Base-by-base conservation (phyloP, 1,284 basidiomycete species). In the Heliocybe sulcata region DNA sequence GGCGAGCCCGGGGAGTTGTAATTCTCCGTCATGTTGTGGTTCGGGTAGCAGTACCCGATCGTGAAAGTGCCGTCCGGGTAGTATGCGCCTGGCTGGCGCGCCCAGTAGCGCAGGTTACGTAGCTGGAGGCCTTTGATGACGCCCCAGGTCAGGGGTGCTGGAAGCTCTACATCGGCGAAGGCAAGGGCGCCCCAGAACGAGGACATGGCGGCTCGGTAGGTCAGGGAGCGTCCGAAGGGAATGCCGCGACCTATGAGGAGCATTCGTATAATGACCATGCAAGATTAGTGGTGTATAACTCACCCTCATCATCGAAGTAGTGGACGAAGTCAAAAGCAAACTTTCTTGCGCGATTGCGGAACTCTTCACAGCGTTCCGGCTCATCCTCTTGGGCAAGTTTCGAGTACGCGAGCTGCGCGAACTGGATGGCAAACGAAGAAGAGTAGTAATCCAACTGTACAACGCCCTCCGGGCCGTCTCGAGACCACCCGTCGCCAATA, bases 1-100 rank as follows among this genome's bases (percentile, higher is more conserved):
- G 85, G 84, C n/a, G 85, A 88, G 53, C 86, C 86, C 1, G 87
- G 85, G 0, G 85, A 87, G 65, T 89, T 90, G 71, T 91, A 90
- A 69, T 87, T 89, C 65, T 90, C 82, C 14, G 83, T 85, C 73
- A 89, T 82, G 64, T 84, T 85, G 67, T 82, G 81, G 63, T 89
- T 89, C 22, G 86, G 85, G 63, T 87, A 90, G 55, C 73, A 72
- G 64, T 78, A 92, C 1, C 87, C 87, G 60, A 92, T 85, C 6
- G 85, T 90, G 52, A 90, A 71, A 0, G 85, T 88, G 4, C 86
- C 84, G 61, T 87, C 83, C 16, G 79, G 67, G 59, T 80, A 68
- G 65, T 79, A 83, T 0, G 82, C 80, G 8, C 82, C 81, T 27
- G 78, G 74, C 54, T 86, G 82, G 35, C 75, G 76, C 1, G 78